phyloP scores from a whole-genome alignment of 116 monocot species.

The Posidonia oceanica region DNA sequence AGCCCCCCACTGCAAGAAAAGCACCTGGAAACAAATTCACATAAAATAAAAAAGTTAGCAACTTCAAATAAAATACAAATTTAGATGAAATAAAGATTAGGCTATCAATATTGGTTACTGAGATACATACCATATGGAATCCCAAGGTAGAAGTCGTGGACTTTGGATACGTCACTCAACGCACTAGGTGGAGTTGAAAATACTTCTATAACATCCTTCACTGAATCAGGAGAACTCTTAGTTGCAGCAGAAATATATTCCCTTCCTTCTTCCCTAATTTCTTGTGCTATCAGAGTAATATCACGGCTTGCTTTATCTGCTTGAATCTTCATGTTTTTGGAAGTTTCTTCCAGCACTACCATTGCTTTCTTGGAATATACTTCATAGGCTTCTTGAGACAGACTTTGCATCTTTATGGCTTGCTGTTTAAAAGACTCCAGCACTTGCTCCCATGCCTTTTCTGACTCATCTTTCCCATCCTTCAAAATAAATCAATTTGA shows the following conservation, averaged over 20 bases:
- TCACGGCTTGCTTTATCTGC: slow-evolving; percentile 71
- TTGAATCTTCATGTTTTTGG: slow-evolving; percentile 63
- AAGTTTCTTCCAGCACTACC: slow-evolving; percentile 38
- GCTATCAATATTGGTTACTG: not conserved
- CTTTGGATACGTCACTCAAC: slow-evolving; percentile 29
- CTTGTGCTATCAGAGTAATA: slow-evolving; percentile 39
- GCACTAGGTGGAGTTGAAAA: slow-evolving; percentile 31
- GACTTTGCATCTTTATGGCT: slow-evolving; percentile 41
- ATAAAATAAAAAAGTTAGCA: not conserved
- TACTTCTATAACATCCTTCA: slow-evolving; percentile 62
- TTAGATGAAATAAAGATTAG: not conserved
- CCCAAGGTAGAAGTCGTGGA: slow-evolving; percentile 70
- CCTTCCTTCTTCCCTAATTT: slow-evolving; percentile 63
- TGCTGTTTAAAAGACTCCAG: slow-evolving; percentile 54
- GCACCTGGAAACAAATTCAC: slow-evolving; percentile 33
- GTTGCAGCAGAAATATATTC: slow-evolving; percentile 46
- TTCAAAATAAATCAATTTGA: not conserved
- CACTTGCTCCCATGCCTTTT: slow-evolving; percentile 53
- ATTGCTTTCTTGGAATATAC: slow-evolving; percentile 53
- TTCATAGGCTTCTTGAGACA: slow-evolving; percentile 55
- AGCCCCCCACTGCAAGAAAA: slow-evolving; percentile 64
- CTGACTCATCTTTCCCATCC: slow-evolving; percentile 15
- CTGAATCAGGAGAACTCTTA: slow-evolving; percentile 51
- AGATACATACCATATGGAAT: slow-evolving; percentile 75
- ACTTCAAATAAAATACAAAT: not conserved